Base-by-base conservation (phyloP, 805 yeast genomes). In the Cyberlindnera euphorbiiphila region DNA sequence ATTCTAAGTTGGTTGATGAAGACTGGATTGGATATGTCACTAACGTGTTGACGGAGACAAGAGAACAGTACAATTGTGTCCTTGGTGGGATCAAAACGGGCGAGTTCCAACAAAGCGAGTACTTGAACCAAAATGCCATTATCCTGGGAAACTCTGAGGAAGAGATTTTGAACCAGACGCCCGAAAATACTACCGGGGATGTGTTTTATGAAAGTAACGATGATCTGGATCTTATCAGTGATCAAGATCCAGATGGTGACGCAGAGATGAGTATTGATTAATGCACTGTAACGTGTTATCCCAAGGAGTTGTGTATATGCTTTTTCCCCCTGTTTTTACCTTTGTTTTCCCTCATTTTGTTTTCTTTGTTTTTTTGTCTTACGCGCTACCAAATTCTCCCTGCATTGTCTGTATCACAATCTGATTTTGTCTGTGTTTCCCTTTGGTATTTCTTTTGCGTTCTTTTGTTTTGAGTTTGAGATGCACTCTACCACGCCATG, bases 31-130 rank as follows among this genome's bases (percentile, higher is more conserved):
- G 73, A 34, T 87, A 86, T 59, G 94, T 85, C 18, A 76, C 78
- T 39, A 78, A 79, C 45, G 78, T 85, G 3, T 66, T 87, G 46
- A 79, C 80, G 42, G 88, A 82, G 55, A 85, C 89, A 4, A 69
- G 96, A 43, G 89, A 84, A 56, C 86, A 84, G 61, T 87, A 87
- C 59, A 87, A 87, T 58, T 85, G 93, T 13, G 85, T 87, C 25
- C 68, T 87, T 25, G 96, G 96, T 29, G 87, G 86, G 4, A 75
- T 56, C 32, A 51, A 49, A 28, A 45, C 53, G 3, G 39, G 45
- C 20, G 58, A 50, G 6, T 50, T 54, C 39, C 48, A 50, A 20
- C 51, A 51, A 23, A 12, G 37, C 5, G 50, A 51, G 5, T 46
- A 50, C 22, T 20, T 46, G 25, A 54, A 54, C 38, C 30, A 34